phyloP scores from a whole-genome alignment of 2,329 filamentous ascomycete genomes.

The Fusarium nisikadoi region DNA sequence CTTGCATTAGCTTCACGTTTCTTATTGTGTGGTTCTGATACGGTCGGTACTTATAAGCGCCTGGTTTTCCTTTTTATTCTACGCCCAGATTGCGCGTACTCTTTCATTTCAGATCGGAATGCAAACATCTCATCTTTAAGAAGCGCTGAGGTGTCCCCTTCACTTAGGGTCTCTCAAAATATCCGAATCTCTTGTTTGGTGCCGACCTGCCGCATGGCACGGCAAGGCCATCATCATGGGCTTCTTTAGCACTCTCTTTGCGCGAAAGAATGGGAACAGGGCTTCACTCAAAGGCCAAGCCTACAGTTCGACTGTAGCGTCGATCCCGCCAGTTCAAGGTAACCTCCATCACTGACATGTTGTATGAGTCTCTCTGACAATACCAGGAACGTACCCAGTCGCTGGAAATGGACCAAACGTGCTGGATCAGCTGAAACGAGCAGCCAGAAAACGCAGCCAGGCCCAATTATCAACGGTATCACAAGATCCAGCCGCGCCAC shows the following conservation, averaged over 20 bases:
- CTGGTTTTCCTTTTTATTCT: not conserved
- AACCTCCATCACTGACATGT: not conserved
- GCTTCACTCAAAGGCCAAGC: conserved; percentile 37
- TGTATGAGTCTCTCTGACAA: not conserved
- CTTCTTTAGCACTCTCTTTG: conserved; percentile 42
- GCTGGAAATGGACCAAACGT: conserved; percentile 43
- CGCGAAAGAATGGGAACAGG: conserved; percentile 31
- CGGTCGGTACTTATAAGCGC: conserved; percentile 35
- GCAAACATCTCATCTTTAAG: conserved; percentile 22
- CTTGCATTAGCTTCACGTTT: conserved; percentile 23
- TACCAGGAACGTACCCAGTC: conserved; percentile 42
- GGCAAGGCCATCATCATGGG: conserved; percentile 39
- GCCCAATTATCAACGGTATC: conserved; percentile 31
- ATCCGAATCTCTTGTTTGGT: not conserved
- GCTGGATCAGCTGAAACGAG: conserved; percentile 41
- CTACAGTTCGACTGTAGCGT: conserved; percentile 41
- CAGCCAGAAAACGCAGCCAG: conserved; percentile 42
- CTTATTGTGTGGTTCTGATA: not conserved
- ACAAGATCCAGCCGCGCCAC: conserved; percentile 22
- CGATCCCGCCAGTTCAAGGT: conserved; percentile 43
- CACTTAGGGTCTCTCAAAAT: not conserved
- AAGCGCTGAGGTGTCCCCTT: not conserved
- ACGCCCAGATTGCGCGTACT: not conserved
- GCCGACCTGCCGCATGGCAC: conserved; percentile 34
- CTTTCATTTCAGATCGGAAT: conserved; percentile 25